phyloP scores from a whole-genome alignment of 208 protist genomes.

The Trypanosoma cruzi region DNA sequence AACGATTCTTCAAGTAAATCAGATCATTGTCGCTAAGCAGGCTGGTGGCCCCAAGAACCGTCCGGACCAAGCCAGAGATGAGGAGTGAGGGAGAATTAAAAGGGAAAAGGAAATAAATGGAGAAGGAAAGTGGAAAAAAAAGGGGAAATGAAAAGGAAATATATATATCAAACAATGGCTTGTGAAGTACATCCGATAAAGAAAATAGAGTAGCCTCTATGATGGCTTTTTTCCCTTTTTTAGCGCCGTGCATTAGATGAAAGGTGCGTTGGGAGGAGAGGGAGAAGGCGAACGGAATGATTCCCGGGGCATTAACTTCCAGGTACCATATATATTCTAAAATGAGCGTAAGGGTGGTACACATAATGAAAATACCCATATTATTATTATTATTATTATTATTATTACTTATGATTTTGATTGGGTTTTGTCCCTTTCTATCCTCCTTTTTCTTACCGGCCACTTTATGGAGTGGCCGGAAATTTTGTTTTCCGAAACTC shows the following conservation, averaged over 20 bases:
- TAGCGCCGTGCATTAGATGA: neutral
- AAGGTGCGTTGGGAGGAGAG: neutral
- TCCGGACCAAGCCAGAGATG: slow-evolving; percentile 85
- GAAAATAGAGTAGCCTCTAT: neutral
- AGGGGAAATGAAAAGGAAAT: neutral
- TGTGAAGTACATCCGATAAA: neutral
- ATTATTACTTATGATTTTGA: neutral
- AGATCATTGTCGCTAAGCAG: slow-evolving; percentile 99
- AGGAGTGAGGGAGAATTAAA: slow-evolving; percentile 32
- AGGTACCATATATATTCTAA: slow-evolving; percentile 1
- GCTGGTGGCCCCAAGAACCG: slow-evolving; percentile 96
- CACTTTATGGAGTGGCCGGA: slow-evolving; percentile 1
- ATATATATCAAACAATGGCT: neutral
- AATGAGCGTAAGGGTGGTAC: slow-evolving; percentile 8
- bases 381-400: slow-evolving; percentile 19
- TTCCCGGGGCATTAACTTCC: neutral
- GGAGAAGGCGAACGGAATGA: neutral
- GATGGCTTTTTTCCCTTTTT: neutral
- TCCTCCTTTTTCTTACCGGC: neutral
- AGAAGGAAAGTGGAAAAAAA: slow-evolving; percentile 1
- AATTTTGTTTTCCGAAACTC: neutral
- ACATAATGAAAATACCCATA: slow-evolving; percentile 4
- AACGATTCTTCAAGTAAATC: slow-evolving; percentile 95
- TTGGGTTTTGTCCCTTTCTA: neutral
- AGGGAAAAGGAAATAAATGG: slow-evolving; percentile 1